Evolutionary conservation across 495 filamentous ascomycete species (phyloP).

Genomic region (Aspergillus cristatus): DNA sequence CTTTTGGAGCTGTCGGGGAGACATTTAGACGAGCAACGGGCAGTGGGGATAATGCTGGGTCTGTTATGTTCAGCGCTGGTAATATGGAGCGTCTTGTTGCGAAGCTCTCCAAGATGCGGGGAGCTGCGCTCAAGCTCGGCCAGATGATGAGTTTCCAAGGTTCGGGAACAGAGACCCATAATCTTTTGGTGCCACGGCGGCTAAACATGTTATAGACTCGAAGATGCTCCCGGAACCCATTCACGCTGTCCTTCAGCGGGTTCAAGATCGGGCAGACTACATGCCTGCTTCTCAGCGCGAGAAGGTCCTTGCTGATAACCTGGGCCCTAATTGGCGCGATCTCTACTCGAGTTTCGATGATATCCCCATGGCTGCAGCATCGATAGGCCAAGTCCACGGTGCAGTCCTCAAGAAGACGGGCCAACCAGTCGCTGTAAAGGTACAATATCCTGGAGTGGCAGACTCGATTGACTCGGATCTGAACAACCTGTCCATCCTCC

Average conservation of each 20-base stretch:
- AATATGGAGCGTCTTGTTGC: constrained; percentile 90
- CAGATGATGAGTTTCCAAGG: constrained; percentile 96
- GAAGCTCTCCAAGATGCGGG: constrained; percentile 91
- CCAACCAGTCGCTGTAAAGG: constrained; percentile 79
- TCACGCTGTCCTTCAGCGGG: constrained; percentile 78
- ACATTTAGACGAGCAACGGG: constrained; percentile 62
- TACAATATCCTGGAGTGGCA: constrained; percentile 96
- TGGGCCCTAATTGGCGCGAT: constrained; percentile 78
- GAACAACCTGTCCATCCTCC: constrained; percentile 80
- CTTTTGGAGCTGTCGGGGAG: constrained; percentile 85
- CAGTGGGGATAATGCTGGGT: constrained; percentile 50
- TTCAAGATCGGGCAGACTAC: constrained; percentile 95
- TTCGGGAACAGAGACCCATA: constrained; percentile 16
- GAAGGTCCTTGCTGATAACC: constrained; percentile 64
- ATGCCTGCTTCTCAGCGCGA: constrained; percentile 93
- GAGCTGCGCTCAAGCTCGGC: constrained; percentile 93
- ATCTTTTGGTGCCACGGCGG: neutral
- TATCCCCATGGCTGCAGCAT: constrained; percentile 90
- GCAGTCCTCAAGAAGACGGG: constrained; percentile 70
- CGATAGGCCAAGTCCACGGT: constrained; percentile 92
- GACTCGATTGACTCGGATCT: constrained; percentile 93
- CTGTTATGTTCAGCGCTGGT: constrained; percentile 74
- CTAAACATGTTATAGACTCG: constrained; percentile 50
- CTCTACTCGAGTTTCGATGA: constrained; percentile 81
- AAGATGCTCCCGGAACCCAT: constrained; percentile 87